Evolutionary conservation across 192 early-diverging fungal species (phyloP).

Genomic region (Radiomyces spectabilis): DNA sequence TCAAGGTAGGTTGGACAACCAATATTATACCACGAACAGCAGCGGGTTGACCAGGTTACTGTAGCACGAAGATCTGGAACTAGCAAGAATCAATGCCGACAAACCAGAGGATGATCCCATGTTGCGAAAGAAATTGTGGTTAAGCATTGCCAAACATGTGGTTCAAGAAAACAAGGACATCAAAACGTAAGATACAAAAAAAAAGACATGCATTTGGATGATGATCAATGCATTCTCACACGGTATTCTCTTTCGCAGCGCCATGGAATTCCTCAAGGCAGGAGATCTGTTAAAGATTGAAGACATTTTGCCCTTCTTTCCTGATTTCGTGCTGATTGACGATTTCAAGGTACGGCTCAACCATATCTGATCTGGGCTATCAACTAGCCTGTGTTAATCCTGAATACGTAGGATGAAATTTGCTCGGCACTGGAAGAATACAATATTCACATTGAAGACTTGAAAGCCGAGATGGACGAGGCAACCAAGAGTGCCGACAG

Average conservation of each 20-base stretch:
- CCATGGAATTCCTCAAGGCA: conserved; percentile 74
- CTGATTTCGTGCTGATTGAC: conserved; percentile 95
- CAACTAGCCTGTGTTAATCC: background rate
- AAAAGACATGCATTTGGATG: background rate
- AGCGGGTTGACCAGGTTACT: too few species aligned
- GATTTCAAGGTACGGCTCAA: conserved; percentile 70
- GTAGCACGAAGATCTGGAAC: conserved; percentile 75
- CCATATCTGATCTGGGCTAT: conserved; percentile 9
- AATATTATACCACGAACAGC: too few species aligned
- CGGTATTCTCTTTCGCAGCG: conserved; percentile 35
- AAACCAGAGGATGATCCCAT: conserved; percentile 82
- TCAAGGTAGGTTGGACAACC: conserved; percentile 58
- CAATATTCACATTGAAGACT: conserved; percentile 79
- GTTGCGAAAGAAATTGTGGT: conserved; percentile 83
- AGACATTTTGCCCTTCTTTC: conserved; percentile 95
- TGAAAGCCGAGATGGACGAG: conserved; percentile 94
- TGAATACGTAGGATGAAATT: conserved; percentile 62
- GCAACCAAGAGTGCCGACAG: conserved; percentile 85
- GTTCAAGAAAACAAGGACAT: conserved; percentile 82
- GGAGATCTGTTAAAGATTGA: conserved; percentile 86
- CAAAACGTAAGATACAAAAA: conserved; percentile 46
- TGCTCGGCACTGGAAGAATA: conserved; percentile 88
- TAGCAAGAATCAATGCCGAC: conserved; percentile 89
- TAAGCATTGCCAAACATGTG: conserved; percentile 88
- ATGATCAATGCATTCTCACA: background rate